Evolutionary conservation across 495 filamentous ascomycete genomes (phyloP).

Genomic region (Sabuloglossum arenarium): DNA sequence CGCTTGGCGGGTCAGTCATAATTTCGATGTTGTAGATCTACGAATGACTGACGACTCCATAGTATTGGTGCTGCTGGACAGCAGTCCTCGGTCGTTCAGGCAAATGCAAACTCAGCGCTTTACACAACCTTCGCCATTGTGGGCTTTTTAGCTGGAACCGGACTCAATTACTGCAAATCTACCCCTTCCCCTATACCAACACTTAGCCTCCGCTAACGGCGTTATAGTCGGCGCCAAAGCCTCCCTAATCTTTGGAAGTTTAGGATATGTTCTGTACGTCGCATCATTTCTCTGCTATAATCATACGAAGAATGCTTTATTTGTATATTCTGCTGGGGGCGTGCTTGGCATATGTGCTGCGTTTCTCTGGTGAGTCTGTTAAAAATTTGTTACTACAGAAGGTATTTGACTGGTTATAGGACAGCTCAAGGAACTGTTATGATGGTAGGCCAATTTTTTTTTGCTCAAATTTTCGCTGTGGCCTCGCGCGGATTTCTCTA

Average conservation of each 20-base stretch:
- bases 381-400: too few species aligned
- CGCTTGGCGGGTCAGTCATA: slow-evolving; percentile 27
- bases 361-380: slow-evolving; percentile 39
- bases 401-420: too few species aligned
- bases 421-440: slow-evolving; percentile 81
- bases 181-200: background rate
- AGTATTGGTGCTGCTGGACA: slow-evolving; percentile 57
- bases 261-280: slow-evolving; percentile 75
- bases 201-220: slow-evolving; percentile 15
- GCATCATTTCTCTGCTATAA: slow-evolving; percentile 64
- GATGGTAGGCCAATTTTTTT: too few species aligned
- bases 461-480: too few species aligned
- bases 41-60: background rate
- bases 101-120: slow-evolving; percentile 45
- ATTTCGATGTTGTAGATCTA: slow-evolving; percentile 9
- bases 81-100: slow-evolving; percentile 21
- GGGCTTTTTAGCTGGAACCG: slow-evolving; percentile 68
- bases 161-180: slow-evolving; percentile 16
- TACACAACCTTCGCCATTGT: slow-evolving; percentile 75
- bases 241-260: slow-evolving; percentile 58
- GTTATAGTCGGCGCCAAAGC: slow-evolving; percentile 54
- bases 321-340: slow-evolving; percentile 34
- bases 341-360: slow-evolving; percentile 58
- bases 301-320: slow-evolving; percentile 36
- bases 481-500: background rate